Evolutionary conservation across 2,329 filamentous ascomycete species (phyloP).

Genomic region (Pyrenochaeta sp.): DNA sequence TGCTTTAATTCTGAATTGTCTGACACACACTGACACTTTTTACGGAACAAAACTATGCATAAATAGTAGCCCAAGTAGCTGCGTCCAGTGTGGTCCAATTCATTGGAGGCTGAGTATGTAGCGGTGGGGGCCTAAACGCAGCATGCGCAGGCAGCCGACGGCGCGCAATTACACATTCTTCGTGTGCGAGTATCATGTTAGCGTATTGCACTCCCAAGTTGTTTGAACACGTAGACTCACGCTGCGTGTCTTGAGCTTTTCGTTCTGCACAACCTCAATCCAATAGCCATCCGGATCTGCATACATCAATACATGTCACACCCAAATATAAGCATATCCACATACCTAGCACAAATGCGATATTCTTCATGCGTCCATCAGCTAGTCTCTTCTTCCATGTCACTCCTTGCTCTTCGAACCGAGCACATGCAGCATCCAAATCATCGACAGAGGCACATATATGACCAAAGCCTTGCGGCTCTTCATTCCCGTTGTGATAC

Average conservation of each 20-base stretch:
- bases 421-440: conserved; percentile 83
- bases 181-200: not conserved
- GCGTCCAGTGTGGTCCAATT: conserved; percentile 12
- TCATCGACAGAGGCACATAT: conserved; percentile 90
- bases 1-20: no score
- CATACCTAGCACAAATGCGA: conserved; percentile 82
- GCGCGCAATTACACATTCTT: conserved; percentile 45
- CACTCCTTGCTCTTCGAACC: conserved; percentile 82
- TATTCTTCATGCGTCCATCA: conserved; percentile 89
- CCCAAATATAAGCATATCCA: not conserved
- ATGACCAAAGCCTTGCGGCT: conserved; percentile 94
- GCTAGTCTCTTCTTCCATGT: conserved; percentile 96
- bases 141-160: conserved; percentile 13
- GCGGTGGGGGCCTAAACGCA: conserved; percentile 21
- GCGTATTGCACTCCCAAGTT: not conserved
- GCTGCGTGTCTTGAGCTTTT: conserved; percentile 62
- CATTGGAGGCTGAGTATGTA: conserved; percentile 21
- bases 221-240: no score
- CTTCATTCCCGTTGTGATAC: conserved; percentile 91
- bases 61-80: conserved; percentile 7
- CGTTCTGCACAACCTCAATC: conserved; percentile 82
- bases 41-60: conserved; percentile 7
- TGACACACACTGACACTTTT: not conserved
- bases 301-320: no score
- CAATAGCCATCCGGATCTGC: conserved; percentile 80